phyloP scores from a whole-genome alignment of 2,329 filamentous ascomycete genomes.

The Claviceps sp. region DNA sequence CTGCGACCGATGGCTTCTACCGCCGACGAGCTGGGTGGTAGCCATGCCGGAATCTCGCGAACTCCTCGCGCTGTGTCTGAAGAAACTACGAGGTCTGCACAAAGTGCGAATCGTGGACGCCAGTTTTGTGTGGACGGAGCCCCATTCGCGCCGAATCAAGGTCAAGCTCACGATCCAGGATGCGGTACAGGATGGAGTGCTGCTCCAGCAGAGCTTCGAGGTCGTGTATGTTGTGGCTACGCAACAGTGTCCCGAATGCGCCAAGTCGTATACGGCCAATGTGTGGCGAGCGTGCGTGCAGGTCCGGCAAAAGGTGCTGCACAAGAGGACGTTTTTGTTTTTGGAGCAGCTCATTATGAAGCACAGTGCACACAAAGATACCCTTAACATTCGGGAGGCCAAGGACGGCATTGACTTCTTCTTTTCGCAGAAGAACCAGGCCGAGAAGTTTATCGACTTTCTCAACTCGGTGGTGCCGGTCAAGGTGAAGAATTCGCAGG shows the following conservation, averaged over 20 bases:
- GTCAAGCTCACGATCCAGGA: slow-evolving; percentile 91
- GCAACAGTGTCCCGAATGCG: slow-evolving; percentile 90
- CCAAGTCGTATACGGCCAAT: slow-evolving; percentile 92
- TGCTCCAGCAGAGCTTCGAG: slow-evolving; percentile 88
- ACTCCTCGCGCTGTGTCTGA: slow-evolving; percentile 79
- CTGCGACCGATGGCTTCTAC: slow-evolving; percentile 86
- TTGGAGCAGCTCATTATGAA: slow-evolving; percentile 94
- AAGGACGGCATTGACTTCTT: slow-evolving; percentile 95
- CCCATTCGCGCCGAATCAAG: slow-evolving; percentile 82
- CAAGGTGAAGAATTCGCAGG: slow-evolving; percentile 60
- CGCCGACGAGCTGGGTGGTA: slow-evolving; percentile 74
- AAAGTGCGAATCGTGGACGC: slow-evolving; percentile 94
- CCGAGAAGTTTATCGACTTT: slow-evolving; percentile 86
- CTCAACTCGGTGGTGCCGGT: slow-evolving; percentile 69
- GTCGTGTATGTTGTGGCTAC: slow-evolving; percentile 82
- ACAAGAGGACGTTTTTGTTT: slow-evolving; percentile 63
- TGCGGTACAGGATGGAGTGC: slow-evolving; percentile 45
- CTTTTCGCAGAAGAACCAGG: slow-evolving; percentile 79
- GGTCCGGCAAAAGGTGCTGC: slow-evolving; percentile 89
- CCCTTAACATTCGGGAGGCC: slow-evolving; percentile 95
- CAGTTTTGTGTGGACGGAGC: slow-evolving; percentile 95
- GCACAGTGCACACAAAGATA: slow-evolving; percentile 80
- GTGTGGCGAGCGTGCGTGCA: slow-evolving; percentile 90
- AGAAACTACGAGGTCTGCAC: slow-evolving; percentile 71
- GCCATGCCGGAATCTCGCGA: slow-evolving; percentile 82